Conservation (phyloP, 495 filamentous ascomycete species). For the Xylaria venustula region DNA sequence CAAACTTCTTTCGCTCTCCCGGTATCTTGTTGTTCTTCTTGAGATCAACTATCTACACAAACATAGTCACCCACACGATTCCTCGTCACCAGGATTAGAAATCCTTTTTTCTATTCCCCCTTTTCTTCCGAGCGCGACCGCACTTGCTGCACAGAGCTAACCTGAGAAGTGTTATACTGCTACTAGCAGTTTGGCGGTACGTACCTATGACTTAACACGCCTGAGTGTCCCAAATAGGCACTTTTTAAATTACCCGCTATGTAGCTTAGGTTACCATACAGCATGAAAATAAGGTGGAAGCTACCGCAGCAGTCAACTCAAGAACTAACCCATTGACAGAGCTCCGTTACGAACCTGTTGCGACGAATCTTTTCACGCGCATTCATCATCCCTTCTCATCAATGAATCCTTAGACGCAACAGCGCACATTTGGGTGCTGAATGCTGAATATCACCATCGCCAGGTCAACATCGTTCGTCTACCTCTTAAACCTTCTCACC, state of each 20-base stretch:
- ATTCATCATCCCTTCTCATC: background rate
- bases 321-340: too few species aligned
- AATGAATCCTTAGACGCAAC: conserved; percentile 2
- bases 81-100: background rate
- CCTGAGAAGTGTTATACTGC: too few species aligned
- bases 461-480: background rate
- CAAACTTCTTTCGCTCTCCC: background rate
- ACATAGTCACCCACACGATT: background rate
- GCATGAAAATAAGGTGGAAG: background rate
- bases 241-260: too few species aligned
- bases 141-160: background rate
- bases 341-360: background rate
- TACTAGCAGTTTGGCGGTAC: too few species aligned
- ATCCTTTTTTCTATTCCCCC: background rate
- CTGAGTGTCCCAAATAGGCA: background rate
- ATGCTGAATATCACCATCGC: background rate
- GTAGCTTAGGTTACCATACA: conserved; percentile 8
- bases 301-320: background rate
- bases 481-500: background rate
- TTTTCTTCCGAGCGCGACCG: background rate
- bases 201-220: background rate
- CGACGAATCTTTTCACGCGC: background rate
- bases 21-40: background rate
- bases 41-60: background rate
- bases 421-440: background rate